Percentiles rank a stretch among this genome's conserved stretches.
These are phyloP conservation scores for Stagonosporopsis cucurbitacearum DNA, from an alignment of 2,329 filamentous ascomycete genomes.

Conservation along the genomic window DNA sequence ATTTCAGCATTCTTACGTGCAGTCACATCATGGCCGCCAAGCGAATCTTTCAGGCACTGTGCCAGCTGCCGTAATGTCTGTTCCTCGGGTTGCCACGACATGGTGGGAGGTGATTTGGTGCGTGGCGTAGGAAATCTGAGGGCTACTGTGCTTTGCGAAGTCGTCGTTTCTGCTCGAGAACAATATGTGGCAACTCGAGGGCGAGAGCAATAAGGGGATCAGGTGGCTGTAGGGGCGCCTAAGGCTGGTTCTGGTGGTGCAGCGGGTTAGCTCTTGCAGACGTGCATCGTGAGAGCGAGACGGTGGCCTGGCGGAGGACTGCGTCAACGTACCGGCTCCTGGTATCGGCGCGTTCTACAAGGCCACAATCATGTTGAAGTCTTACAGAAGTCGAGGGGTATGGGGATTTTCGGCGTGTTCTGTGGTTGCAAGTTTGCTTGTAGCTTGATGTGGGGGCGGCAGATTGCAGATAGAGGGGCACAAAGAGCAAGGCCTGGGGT, in stretches of 20 bases:
- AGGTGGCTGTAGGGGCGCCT: slow-evolving; percentile 30
- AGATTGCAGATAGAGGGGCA: slow-evolving; percentile 22
- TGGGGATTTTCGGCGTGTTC: slow-evolving; percentile 31
- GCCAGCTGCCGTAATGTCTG: slow-evolving; percentile 90
- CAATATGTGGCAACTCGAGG: slow-evolving; percentile 6
- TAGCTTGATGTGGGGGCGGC: slow-evolving; percentile 40
- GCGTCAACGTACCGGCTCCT: slow-evolving; percentile 42
- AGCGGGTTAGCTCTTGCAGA: slow-evolving; percentile 41
- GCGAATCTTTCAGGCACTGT: slow-evolving; percentile 86
- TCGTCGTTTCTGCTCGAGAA: background rate
- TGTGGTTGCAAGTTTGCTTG: slow-evolving; percentile 41
- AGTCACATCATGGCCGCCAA: slow-evolving; percentile 80
- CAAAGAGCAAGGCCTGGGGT: slow-evolving; percentile 19
- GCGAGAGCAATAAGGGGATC: slow-evolving; percentile 7
- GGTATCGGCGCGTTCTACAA: slow-evolving; percentile 43
- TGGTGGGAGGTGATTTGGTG: slow-evolving; percentile 49
- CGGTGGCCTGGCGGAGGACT: slow-evolving; percentile 30
- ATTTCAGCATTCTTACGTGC: slow-evolving; percentile 89
- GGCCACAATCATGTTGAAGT: slow-evolving; percentile 38
- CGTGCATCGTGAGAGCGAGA: slow-evolving; percentile 28
- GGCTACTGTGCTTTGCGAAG: slow-evolving; percentile 10
- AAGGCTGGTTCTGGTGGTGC: slow-evolving; percentile 39
- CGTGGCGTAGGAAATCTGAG: slow-evolving; percentile 21
- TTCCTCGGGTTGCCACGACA: slow-evolving; percentile 92
- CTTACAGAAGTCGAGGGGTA: slow-evolving; percentile 22